Conservation (phyloP, 805 yeast species). For the Danielia reshetovae region DNA sequence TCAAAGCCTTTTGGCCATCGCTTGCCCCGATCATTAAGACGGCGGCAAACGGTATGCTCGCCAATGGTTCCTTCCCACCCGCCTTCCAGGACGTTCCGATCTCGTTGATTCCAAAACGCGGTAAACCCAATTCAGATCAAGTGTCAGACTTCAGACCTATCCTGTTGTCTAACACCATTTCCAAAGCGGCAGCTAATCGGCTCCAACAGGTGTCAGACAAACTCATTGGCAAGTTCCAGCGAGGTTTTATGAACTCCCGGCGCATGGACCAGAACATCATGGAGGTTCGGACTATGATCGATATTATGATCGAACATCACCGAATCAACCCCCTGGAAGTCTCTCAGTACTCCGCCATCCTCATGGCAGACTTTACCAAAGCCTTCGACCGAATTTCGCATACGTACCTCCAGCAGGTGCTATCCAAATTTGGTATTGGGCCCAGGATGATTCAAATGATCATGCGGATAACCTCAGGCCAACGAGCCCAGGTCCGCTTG, state of each 20-base stretch:
- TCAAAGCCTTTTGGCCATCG: neutral
- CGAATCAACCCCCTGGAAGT: neutral
- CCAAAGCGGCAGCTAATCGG: neutral
- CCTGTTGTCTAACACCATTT: neutral
- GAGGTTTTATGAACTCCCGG: slow-evolving; percentile 1
- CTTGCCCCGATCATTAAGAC: neutral
- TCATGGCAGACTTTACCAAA: slow-evolving; percentile 1
- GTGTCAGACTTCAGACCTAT: neutral
- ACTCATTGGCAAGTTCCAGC: neutral
- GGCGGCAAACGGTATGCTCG: neutral
- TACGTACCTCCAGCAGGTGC: neutral
- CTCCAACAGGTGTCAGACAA: neutral
- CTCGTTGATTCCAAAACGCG: neutral
- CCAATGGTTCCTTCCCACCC: neutral
- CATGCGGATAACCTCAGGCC: neutral
- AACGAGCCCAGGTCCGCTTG: neutral
- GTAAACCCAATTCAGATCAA: neutral
- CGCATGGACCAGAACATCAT: slow-evolving; percentile 1
- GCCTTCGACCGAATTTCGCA: slow-evolving; percentile 1
- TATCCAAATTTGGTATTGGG: neutral
- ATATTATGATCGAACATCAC: neutral
- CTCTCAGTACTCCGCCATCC: neutral
- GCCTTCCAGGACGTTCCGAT: neutral
- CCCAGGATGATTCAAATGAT: neutral
- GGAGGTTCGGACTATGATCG: neutral